Base-by-base conservation (phyloP, 176 grass and related monocot genomes). In the Bromus sterilis region DNA sequence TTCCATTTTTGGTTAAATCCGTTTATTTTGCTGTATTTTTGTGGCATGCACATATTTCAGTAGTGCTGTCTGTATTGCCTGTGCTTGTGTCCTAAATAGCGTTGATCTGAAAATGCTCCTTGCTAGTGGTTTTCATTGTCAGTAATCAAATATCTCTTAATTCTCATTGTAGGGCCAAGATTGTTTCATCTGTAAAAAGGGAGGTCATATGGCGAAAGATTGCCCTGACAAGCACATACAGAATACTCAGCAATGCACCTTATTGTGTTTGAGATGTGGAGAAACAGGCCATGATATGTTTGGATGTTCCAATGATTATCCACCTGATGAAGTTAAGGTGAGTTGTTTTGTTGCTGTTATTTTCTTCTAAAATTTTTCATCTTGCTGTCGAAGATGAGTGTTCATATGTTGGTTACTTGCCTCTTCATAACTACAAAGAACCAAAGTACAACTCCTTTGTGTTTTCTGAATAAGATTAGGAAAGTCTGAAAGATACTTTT, bases 101-200 rank as follows among this genome's bases (percentile, higher is more conserved):
- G 4, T 53, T 69, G 7, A 23, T 49, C 41, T 77, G 66, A 57
- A 33, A 43, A 44, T 77, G 35, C 7, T 62, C 66, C 16, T 86
- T 78, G 66, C 18, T 5, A 25, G 6, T 64, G 56, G 59, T 41
- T 48, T 21, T 29, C 14, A 73, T 77, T 74, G 31, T 49, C 59
- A 82, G 33, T 21, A 66, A 78, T 42, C 46, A 85, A 43, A 18
- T 67, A 70, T 58, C 29, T 5, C 2, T 74, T 56, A 74, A 65
- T 66, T 57, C 74, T 79, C 88, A 86, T 80, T 42, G 33, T 57
- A 99, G 93, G 91, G 85, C 55, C 95, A 98, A 91, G 90, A 89
- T 29, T 99, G 93, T 84, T 95, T 93, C 61, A 71, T 91, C 68
- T 99, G 97, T 66, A 99, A 96, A 85, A 91, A 90, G 88, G 94